Evolutionary conservation across 1,284 basidiomycete species (phyloP).

Genomic region (Xanthoconium separans): DNA sequence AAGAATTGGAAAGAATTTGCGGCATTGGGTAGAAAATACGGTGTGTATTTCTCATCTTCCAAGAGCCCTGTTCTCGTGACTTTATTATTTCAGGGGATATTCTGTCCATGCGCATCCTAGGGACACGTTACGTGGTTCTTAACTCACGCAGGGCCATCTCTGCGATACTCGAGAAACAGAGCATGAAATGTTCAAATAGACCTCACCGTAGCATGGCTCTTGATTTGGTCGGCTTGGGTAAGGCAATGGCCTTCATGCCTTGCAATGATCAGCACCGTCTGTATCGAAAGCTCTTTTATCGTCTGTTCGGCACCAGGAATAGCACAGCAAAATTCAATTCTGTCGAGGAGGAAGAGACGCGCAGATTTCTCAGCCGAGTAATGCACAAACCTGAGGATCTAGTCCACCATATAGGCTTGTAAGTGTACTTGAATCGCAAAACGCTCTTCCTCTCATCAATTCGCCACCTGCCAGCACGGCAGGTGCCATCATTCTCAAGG

Average conservation of each 20-base stretch:
- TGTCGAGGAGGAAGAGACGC: slow-evolving; percentile 25
- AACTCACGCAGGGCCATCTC: slow-evolving; percentile 21
- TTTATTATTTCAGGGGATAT: slow-evolving; percentile 22
- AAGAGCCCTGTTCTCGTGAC: neutral
- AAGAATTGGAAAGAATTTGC: slow-evolving; percentile 38
- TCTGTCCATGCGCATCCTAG: slow-evolving; percentile 15
- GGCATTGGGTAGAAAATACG: slow-evolving; percentile 44
- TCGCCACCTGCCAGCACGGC: slow-evolving; percentile 4
- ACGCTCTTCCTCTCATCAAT: neutral
- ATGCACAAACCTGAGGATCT: slow-evolving; percentile 16
- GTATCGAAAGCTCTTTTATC: slow-evolving; percentile 22
- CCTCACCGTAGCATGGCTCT: too few species aligned
- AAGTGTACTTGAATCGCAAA: slow-evolving; percentile 9
- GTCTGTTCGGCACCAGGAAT: slow-evolving; percentile 26
- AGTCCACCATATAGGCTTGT: slow-evolving; percentile 20
- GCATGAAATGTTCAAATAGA: slow-evolving; percentile 24
- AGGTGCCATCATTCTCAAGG: slow-evolving; percentile 16
- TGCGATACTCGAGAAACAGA: slow-evolving; percentile 31
- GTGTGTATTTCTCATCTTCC: slow-evolving; percentile 18
- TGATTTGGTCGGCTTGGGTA: slow-evolving; percentile 26
- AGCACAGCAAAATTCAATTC: slow-evolving; percentile 14
- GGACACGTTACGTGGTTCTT: slow-evolving; percentile 25
- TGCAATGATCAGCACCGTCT: slow-evolving; percentile 21
- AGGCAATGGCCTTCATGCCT: slow-evolving; percentile 19
- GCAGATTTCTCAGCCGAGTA: slow-evolving; percentile 27